Base-by-base conservation (phyloP, 805 yeast species). In the Starmerella floricola region DNA sequence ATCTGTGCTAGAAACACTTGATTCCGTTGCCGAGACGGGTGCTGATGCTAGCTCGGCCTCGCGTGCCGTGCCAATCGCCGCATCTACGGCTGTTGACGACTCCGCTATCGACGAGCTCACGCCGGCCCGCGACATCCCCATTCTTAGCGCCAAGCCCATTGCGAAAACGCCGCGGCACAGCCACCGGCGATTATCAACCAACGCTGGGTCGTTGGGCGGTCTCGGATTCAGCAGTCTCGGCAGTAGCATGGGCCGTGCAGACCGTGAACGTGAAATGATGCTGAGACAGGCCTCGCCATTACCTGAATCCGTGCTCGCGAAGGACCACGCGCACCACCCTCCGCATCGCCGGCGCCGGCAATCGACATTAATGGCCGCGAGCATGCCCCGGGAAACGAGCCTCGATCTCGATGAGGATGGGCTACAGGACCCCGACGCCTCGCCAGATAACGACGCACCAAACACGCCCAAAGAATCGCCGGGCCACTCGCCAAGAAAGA, bases 361-460 rank as follows among this genome's bases (percentile, higher is more conserved):
- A 27, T 40, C 47, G 26, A 34, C 45, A 19, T 28, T 38, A 24
- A 29, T 34, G 29, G 36, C 42, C 17, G 21, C 44, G 19, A 36
- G 38, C 34, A 18, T 38, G 28, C 40, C 45, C 2, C 40, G 40
- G 13, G 39, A 33, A 12, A 13, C 41, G 13, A 17, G 36, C 27
- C 33, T 34, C 19, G 43, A 36, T 10, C 29, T 42, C 16, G 47
- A 49, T 24, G 55, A 52, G 8, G 53, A 51, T 31, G 58, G 55
- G 11, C 36, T 48, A n/a, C 56, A 54, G 31, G 60, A 50, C 28
- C 47, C 50, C 24, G 48, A 50, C 10, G 60, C 56, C 13, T 10
- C 12, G 17, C 43, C 41, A 2, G 44, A 35, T 15, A 46, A 50
- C 19, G 50, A 52, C 17, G 44, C 40, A 11, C 44, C 43, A n/a